Evolutionary conservation across 2,329 filamentous ascomycete genomes (phyloP).

Genomic region (Colletotrichum orbiculare): DNA sequence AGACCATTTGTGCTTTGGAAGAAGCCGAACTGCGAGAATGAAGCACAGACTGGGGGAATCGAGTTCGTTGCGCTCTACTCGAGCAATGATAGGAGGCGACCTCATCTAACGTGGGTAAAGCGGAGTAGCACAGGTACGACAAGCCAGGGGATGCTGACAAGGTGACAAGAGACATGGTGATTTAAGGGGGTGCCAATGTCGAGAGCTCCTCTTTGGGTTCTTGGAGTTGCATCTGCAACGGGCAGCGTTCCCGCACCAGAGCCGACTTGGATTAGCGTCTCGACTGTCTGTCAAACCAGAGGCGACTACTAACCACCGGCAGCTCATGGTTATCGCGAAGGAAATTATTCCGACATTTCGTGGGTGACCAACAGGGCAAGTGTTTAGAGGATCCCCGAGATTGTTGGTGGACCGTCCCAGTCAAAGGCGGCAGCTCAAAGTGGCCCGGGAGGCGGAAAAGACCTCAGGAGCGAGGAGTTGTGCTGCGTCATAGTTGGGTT

Average conservation of each 20-base stretch:
- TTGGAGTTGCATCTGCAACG: slow-evolving; percentile 33
- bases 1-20: slow-evolving; percentile 1
- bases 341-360: slow-evolving; percentile 22
- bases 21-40: neutral
- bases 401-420: slow-evolving; percentile 25
- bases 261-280: slow-evolving; percentile 27
- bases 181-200: slow-evolving; percentile 37
- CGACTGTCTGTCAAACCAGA: slow-evolving; percentile 36
- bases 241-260: slow-evolving; percentile 35
- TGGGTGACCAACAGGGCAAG: slow-evolving; percentile 25
- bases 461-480: neutral
- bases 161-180: slow-evolving; percentile 31
- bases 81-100: slow-evolving; percentile 29
- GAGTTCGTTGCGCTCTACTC: slow-evolving; percentile 18
- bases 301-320: slow-evolving; percentile 8
- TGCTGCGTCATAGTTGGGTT: slow-evolving; percentile 6
- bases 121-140: slow-evolving; percentile 26
- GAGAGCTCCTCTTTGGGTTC: slow-evolving; percentile 30
- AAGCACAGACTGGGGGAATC: slow-evolving; percentile 12
- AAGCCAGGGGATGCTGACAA: slow-evolving; percentile 28
- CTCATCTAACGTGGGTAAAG: slow-evolving; percentile 27
- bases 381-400: slow-evolving; percentile 32
- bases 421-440: slow-evolving; percentile 3
- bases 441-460: slow-evolving; percentile 8
- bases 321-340: slow-evolving; percentile 28